phyloP scores from a whole-genome alignment of 495 filamentous ascomycete genomes.

The Neurospora tetrasperma region DNA sequence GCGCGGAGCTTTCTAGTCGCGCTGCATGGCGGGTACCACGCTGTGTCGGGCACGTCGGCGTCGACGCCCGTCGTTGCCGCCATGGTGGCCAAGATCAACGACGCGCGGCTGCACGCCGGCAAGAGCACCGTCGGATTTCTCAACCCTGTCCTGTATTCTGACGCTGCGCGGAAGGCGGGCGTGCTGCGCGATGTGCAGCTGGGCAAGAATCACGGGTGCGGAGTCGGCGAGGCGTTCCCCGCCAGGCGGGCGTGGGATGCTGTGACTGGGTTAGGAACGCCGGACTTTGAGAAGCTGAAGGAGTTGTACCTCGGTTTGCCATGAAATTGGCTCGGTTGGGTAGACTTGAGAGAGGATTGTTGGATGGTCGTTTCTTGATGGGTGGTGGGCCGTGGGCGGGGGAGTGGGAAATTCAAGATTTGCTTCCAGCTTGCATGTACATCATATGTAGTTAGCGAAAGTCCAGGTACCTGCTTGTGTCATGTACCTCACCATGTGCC shows the following conservation, averaged over 20 bases:
- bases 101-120: conserved; percentile 34
- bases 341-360: background rate
- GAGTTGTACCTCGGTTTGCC: conserved; percentile 23
- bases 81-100: no score
- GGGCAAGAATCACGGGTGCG: conserved; percentile 39
- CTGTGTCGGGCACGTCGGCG: no score
- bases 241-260: conserved; percentile 45
- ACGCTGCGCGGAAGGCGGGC: conserved; percentile 19
- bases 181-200: conserved; percentile 41
- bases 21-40: conserved; percentile 4
- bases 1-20: conserved; percentile 5
- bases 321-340: background rate
- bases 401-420: background rate
- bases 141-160: conserved; percentile 40
- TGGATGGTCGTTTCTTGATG: background rate
- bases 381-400: background rate
- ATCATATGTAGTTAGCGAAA: background rate
- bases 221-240: conserved; percentile 34
- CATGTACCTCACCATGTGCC: no score
- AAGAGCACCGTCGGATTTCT: conserved; percentile 43
- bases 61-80: no score
- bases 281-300: conserved; percentile 41
- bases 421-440: background rate
- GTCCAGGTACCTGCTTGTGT: no score
- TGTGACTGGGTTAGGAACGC: conserved; percentile 44